These are phyloP conservation scores for Grosmannia penicillata DNA, from an alignment of 2,329 filamentous ascomycete genomes.

Conservation along the genomic window DNA sequence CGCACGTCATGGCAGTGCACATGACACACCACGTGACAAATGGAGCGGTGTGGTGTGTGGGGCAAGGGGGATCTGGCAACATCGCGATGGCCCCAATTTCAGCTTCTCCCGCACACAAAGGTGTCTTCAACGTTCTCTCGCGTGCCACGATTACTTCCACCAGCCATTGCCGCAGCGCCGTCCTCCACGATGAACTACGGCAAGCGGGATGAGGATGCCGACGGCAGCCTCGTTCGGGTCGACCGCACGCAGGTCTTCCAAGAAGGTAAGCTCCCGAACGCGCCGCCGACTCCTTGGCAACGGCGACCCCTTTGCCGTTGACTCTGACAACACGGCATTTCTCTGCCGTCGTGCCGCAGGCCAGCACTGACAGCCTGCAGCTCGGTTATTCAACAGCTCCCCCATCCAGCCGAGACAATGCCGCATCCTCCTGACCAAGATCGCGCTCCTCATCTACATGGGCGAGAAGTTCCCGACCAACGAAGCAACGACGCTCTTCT, in stretches of 20 bases:
- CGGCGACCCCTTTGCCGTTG: not conserved
- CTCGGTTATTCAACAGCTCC: constrained; percentile 93
- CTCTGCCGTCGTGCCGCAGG: not conserved
- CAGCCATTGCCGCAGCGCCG: constrained; percentile 1
- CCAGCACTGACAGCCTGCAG: constrained; percentile 28
- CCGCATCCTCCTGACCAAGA: constrained; percentile 93
- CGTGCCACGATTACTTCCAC: not conserved
- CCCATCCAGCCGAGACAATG: constrained; percentile 96
- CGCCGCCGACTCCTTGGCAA: not conserved
- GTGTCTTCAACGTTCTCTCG: not conserved
- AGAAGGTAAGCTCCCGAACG: constrained; percentile 56
- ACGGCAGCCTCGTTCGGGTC: constrained; percentile 86
- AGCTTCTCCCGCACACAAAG: constrained; percentile 6
- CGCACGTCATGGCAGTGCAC: not conserved
- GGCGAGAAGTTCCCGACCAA: constrained; percentile 94
- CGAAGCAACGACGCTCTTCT: constrained; percentile 96
- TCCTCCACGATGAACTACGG: constrained; percentile 73
- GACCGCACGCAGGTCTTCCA: constrained; percentile 97
- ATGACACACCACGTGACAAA: constrained; percentile 4
- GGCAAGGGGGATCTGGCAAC: constrained; percentile 11
- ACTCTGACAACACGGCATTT: not conserved
- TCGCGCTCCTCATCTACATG: constrained; percentile 88
- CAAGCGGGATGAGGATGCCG: constrained; percentile 98
- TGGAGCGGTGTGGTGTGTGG: constrained; percentile 6
- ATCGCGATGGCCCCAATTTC: constrained; percentile 10